phyloP scores from a whole-genome alignment of 2,329 filamentous ascomycete genomes.

The Ophiostoma triangulosporum region DNA sequence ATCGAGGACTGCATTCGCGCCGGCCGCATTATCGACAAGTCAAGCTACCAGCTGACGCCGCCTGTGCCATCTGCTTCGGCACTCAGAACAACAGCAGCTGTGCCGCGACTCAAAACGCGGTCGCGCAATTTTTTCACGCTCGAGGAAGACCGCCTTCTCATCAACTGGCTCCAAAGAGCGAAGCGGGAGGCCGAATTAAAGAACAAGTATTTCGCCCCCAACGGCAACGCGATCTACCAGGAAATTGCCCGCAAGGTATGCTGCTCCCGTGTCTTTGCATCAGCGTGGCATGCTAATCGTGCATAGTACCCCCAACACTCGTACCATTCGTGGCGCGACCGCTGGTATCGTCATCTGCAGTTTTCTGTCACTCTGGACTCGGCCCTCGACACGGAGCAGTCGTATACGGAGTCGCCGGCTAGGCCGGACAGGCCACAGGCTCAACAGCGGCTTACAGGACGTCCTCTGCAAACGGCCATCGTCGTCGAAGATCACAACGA shows the following conservation, averaged over 20 bases:
- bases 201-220: background rate
- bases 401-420: no score
- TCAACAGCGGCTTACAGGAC: no score
- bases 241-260: constrained; percentile 16
- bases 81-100: no score
- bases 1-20: background rate
- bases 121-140: constrained; percentile 18
- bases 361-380: background rate
- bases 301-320: constrained; percentile 22
- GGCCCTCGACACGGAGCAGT: no score
- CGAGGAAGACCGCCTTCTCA: constrained; percentile 23
- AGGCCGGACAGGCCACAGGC: no score
- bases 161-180: constrained; percentile 16
- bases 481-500: no score
- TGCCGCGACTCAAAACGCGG: background rate
- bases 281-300: no score
- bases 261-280: no score
- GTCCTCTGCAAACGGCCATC: no score
- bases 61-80: background rate
- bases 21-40: background rate
- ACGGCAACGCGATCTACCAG: constrained; percentile 21
- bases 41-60: background rate
- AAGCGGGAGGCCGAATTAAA: background rate
- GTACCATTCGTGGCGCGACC: constrained; percentile 19
- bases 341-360: background rate